These are phyloP conservation scores for Parathielavia hyrcaniae DNA, from an alignment of 495 filamentous ascomycete genomes.

Conservation along the genomic window DNA sequence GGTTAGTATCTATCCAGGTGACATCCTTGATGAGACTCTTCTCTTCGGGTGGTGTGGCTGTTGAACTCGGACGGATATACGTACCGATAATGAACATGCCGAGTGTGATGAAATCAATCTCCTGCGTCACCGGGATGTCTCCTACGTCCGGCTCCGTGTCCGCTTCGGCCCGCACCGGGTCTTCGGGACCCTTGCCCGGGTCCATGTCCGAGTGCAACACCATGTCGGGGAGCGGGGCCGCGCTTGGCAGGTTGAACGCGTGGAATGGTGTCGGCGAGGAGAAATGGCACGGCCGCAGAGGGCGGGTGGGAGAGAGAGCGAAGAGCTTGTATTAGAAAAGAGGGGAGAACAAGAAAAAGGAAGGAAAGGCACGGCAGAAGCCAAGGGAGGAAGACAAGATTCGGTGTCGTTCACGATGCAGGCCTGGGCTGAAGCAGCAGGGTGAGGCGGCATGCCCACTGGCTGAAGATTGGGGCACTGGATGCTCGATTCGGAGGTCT, in stretches of 20 bases:
- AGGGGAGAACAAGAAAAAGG: not conserved
- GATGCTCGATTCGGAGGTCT: not conserved
- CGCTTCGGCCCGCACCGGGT: not conserved
- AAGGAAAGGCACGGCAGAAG: not conserved
- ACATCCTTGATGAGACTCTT: too few relatives aligned
- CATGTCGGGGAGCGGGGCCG: not conserved
- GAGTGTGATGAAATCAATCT: conserved; percentile 76
- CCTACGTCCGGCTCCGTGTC: not conserved
- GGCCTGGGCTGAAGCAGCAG: conserved; percentile 8
- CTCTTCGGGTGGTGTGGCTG: too few relatives aligned
- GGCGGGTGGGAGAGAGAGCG: not conserved
- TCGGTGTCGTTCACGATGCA: not conserved
- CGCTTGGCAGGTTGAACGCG: not conserved
- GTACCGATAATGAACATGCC: conserved; percentile 54
- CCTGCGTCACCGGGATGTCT: conserved; percentile 24
- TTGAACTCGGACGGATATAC: not conserved
- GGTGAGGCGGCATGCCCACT: conserved; percentile 3
- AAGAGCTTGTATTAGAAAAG: not conserved
- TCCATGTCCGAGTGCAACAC: conserved; percentile 3
- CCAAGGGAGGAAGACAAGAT: not conserved
- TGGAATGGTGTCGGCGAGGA: not conserved
- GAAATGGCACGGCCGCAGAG: not conserved
- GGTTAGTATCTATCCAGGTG: too few relatives aligned
- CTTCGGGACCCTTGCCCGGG: not conserved
- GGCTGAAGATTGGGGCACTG: not conserved